A percentile compares a stretch with the other conserved stretches of the same genome.
Evolutionary conservation across 1,284 basidiomycete species (phyloP).

Genomic region (Tremellales sp.): DNA sequence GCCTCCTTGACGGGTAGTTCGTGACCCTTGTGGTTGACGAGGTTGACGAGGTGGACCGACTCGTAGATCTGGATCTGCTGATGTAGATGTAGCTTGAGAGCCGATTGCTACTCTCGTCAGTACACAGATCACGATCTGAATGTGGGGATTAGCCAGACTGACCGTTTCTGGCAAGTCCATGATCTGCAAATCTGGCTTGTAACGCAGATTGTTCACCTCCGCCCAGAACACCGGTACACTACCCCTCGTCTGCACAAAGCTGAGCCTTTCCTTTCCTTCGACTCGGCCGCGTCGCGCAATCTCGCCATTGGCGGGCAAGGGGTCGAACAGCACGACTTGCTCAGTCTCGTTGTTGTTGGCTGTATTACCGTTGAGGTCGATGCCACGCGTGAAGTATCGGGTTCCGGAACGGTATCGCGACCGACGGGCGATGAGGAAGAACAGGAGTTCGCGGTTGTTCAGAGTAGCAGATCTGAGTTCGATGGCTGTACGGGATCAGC

Average conservation of each 20-base stretch:
- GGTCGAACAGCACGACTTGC: conserved; percentile 77
- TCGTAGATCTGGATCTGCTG: conserved; percentile 76
- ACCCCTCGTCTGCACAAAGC: conserved; percentile 90
- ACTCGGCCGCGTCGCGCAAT: conserved; percentile 41
- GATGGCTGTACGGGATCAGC: conserved; percentile 59
- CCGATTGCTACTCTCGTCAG: conserved; percentile 57
- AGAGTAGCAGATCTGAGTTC: conserved; percentile 75
- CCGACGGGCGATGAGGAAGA: conserved; percentile 86
- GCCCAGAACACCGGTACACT: conserved; percentile 96
- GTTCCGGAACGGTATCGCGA: conserved; percentile 93
- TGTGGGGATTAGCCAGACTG: conserved; percentile 23
- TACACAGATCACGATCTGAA: background rate
- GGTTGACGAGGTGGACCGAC: conserved; percentile 76
- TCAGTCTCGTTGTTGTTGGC: conserved; percentile 95
- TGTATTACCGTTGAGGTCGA: conserved; percentile 62
- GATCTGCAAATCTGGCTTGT: conserved; percentile 94
- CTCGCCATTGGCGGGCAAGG: conserved; percentile 48
- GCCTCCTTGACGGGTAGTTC: conserved; percentile 96
- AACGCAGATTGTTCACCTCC: conserved; percentile 91
- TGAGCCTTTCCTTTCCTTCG: conserved; percentile 55
- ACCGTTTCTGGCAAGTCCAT: conserved; percentile 88
- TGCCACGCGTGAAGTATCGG: conserved; percentile 92
- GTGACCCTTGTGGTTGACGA: conserved; percentile 93
- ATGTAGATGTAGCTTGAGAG: conserved; percentile 69
- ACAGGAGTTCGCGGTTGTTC: conserved; percentile 73